Evolutionary conservation across 2,329 filamentous ascomycete genomes (phyloP), one percentile per base, ranked within the genome.

Genomic region (Fusarium proliferatum): DNA sequence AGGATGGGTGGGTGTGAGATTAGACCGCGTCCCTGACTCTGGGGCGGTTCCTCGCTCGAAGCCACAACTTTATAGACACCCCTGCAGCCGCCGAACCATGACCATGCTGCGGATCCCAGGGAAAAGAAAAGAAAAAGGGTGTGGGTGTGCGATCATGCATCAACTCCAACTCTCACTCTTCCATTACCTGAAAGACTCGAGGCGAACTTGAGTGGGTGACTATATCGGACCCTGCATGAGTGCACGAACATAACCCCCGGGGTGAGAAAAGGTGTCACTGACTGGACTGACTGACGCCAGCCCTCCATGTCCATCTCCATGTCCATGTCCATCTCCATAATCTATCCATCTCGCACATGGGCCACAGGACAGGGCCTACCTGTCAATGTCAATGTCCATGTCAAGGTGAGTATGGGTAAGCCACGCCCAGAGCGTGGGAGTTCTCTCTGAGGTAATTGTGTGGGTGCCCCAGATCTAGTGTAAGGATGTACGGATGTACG

Each of bases 141-240:
- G 52, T 57, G 48, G 38, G 56, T 53, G 61, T 53, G 42, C 55
- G 51, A 51, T 33, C 30, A 33, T 75, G 42, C 45, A 26, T 56
- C 9, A 49, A 62, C 63, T 26, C 60, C 60, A 59, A 39, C 13
- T 51, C 33, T 42, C 46, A 38, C 6, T 52, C 34, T 43, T 41
- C 23, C 28, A 41, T 28, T 28, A n/a, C 51, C 51, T 53, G 51
- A 39, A 43, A 30, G 46, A 39, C 39, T 60, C 61, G 55, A 51
- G 21, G 41, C 55, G 34, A 65, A 56, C 46, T 52, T 34, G 60
- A 33, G 43, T 30, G 60, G 39, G 46, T 48, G 43, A 60, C 43
- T 48, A 63, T 39, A 70, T 75, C 69, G 66, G 73, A 69, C 73
- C 76, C 75, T 77, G 75, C 74, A 77, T 77, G 63, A 69, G 6